phyloP scores from a whole-genome alignment of 1,284 basidiomycete species.

The Grifola frondosa region DNA sequence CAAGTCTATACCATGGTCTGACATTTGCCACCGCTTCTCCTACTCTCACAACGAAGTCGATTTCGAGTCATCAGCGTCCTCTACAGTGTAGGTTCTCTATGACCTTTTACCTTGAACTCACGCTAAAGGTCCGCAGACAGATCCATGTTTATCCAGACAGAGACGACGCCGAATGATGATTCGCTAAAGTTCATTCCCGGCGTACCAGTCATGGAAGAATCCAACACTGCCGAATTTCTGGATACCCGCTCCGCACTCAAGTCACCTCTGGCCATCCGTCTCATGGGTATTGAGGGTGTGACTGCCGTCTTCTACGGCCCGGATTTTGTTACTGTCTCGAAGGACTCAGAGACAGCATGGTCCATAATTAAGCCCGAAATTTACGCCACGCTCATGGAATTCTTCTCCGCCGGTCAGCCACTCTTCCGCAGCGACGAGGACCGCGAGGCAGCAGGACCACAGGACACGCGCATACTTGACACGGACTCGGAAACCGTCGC shows the following conservation, averaged over 20 bases:
- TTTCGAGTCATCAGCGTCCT: slow-evolving; percentile 13
- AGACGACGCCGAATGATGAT: slow-evolving; percentile 95
- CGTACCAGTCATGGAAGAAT: slow-evolving; percentile 71
- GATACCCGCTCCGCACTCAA: slow-evolving; percentile 81
- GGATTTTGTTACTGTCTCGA: slow-evolving; percentile 97
- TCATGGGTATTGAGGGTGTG: slow-evolving; percentile 94
- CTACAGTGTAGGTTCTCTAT: slow-evolving; percentile 21
- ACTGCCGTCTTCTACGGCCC: slow-evolving; percentile 92
- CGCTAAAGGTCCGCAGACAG: slow-evolving; percentile 50
- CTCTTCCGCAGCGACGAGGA: slow-evolving; percentile 85
- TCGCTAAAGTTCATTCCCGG: slow-evolving; percentile 99
- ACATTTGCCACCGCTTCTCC: slow-evolving; percentile 39
- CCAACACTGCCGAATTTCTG: slow-evolving; percentile 93
- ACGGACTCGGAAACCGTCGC: slow-evolving; percentile 97
- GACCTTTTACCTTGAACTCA: background rate
- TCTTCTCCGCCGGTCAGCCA: slow-evolving; percentile 86
- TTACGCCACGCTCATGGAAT: slow-evolving; percentile 97
- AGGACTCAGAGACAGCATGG: slow-evolving; percentile 87
- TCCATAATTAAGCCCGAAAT: slow-evolving; percentile 96
- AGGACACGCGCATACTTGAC: slow-evolving; percentile 95
- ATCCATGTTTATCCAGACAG: slow-evolving; percentile 97
- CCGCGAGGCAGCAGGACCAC: slow-evolving; percentile 77
- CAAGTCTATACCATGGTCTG: slow-evolving; percentile 32
- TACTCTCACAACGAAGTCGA: slow-evolving; percentile 23
- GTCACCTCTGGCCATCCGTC: slow-evolving; percentile 89